Evolutionary conservation across 129 eudicot genomes (phyloP).

Genomic region (Pseudognaphalium luteoalbum): DNA sequence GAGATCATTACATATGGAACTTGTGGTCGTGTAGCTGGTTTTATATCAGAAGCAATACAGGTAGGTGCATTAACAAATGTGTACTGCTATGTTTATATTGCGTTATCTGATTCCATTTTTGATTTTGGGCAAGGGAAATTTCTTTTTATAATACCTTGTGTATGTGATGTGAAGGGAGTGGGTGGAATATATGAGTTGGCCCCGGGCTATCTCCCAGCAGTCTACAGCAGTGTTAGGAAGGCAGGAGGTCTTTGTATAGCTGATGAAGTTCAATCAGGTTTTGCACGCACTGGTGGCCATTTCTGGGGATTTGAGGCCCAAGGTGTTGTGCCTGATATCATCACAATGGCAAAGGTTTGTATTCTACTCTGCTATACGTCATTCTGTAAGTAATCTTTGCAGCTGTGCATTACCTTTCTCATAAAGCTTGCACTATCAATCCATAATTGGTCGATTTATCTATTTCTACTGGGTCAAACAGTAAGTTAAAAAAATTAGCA

Average conservation of each 20-base stretch:
- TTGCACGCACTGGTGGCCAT: conserved; percentile 74
- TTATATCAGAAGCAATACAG: conserved; percentile 76
- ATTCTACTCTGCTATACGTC: neutral
- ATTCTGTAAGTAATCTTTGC: neutral
- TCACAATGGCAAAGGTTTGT: conserved; percentile 78
- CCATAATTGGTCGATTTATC: neutral
- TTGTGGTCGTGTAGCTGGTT: conserved; percentile 66
- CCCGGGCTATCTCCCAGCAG: conserved; percentile 66
- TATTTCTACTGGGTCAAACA: neutral
- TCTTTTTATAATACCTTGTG: neutral
- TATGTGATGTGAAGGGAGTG: conserved; percentile 53
- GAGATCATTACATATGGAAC: conserved; percentile 65
- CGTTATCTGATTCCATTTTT: neutral
- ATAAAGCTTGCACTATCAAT: neutral
- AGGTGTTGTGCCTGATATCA: conserved; percentile 78
- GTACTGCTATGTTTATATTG: neutral
- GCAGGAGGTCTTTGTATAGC: conserved; percentile 87
- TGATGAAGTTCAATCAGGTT: conserved; percentile 88
- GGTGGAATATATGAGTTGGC: conserved; percentile 83
- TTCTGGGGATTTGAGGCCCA: conserved; percentile 82
- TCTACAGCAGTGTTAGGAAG: conserved; percentile 51
- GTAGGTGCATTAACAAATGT: conserved; percentile 28
- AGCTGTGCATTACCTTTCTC: neutral
- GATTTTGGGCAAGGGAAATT: neutral
- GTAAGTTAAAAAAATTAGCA: neutral